Conservation (phyloP, 106 monocot genomes). For the Platanthera zijinensis region DNA sequence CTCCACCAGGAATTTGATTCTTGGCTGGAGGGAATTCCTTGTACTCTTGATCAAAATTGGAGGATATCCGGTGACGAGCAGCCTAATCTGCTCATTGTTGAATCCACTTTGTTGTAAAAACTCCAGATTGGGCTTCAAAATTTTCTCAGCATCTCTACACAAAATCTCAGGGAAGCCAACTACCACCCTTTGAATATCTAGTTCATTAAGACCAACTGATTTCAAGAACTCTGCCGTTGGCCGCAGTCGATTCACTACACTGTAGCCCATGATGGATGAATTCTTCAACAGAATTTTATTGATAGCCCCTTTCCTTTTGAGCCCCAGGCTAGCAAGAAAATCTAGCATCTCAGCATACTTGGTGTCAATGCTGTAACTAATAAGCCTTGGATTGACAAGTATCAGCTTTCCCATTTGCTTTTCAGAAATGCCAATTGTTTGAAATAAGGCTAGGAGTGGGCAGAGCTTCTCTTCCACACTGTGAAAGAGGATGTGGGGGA, state of each 20-base stretch:
- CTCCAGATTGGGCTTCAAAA: slow-evolving; percentile 52
- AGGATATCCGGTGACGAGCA: slow-evolving; percentile 64
- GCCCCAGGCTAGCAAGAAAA: slow-evolving; percentile 46
- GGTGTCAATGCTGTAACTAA: slow-evolving; percentile 81
- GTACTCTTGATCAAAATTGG: slow-evolving; percentile 85
- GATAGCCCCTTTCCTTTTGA: slow-evolving; percentile 38
- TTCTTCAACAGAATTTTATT: slow-evolving; percentile 71
- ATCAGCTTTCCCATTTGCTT: slow-evolving; percentile 56
- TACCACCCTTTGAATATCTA: slow-evolving; percentile 43
- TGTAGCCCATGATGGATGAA: slow-evolving; percentile 85
- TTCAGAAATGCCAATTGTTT: slow-evolving; percentile 58
- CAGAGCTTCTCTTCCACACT: slow-evolving; percentile 94
- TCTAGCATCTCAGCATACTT: slow-evolving; percentile 52
- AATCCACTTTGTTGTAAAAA: slow-evolving; percentile 57
- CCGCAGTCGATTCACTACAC: slow-evolving; percentile 57
- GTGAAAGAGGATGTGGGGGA: slow-evolving; percentile 68
- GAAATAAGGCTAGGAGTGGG: slow-evolving; percentile 82
- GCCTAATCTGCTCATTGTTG: slow-evolving; percentile 33
- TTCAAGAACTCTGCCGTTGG: slow-evolving; percentile 76
- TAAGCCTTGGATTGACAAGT: slow-evolving; percentile 71
- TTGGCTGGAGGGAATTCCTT: slow-evolving; percentile 67
- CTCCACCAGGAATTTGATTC: slow-evolving; percentile 66
- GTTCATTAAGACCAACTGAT: slow-evolving; percentile 49
- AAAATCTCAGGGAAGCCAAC: slow-evolving; percentile 64
- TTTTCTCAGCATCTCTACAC: slow-evolving; percentile 68